Evolutionary conservation across 768 basidiomycete species (phyloP).

Genomic region (Kwoniella pini): DNA sequence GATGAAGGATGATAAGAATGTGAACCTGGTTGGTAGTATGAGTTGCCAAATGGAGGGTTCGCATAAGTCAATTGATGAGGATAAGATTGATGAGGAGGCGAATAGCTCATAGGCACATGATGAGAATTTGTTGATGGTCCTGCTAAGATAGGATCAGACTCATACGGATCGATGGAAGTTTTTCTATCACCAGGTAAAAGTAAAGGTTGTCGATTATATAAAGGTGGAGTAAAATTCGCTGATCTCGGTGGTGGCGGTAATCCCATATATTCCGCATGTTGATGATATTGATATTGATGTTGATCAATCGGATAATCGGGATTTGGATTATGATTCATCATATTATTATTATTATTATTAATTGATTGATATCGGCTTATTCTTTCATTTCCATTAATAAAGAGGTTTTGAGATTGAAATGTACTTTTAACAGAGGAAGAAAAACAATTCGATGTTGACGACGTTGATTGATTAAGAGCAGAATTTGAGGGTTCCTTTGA

Average conservation of each 20-base stretch:
- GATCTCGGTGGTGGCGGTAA: slow-evolving; percentile 4
- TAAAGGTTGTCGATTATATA: neutral
- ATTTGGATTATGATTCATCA: too few species aligned
- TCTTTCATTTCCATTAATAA: too few species aligned
- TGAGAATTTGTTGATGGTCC: neutral
- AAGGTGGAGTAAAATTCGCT: neutral
- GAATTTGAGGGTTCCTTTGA: slow-evolving; percentile 5
- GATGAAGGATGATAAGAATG: neutral
- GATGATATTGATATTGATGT: neutral
- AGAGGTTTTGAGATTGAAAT: neutral
- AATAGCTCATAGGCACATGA: neutral
- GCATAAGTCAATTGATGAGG: neutral
- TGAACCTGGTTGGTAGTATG: neutral
- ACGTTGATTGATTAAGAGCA: neutral
- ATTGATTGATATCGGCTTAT: too few species aligned
- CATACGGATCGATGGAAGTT: neutral
- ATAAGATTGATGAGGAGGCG: neutral
- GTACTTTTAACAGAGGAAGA: neutral
- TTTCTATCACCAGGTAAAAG: neutral
- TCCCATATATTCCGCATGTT: neutral
- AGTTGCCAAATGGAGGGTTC: neutral
- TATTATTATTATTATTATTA: too few species aligned
- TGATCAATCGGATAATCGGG: neutral
- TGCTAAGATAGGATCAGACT: neutral
- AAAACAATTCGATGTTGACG: neutral